These are phyloP conservation scores for Reutealis trisperma DNA, from an alignment of 345 rosid genomes.

Conservation along the genomic window DNA sequence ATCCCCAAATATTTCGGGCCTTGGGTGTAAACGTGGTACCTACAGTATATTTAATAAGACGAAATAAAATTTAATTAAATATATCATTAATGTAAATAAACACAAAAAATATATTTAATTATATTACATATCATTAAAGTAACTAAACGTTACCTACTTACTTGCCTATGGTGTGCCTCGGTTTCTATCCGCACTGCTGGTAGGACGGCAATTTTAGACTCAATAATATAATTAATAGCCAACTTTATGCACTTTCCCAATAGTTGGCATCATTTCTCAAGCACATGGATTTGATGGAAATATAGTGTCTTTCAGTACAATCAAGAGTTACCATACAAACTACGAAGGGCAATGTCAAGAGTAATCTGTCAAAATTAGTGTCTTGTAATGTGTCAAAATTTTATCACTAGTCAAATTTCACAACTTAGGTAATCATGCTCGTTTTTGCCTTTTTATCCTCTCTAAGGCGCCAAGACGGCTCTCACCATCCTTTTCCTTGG, in stretches of 20 bases:
- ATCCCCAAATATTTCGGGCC: neutral
- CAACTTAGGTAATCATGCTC: slow-evolving; percentile 15
- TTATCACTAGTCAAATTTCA: neutral
- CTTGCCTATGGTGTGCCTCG: neutral
- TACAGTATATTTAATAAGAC: too few species aligned
- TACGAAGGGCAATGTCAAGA: neutral
- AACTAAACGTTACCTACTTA: too few species aligned
- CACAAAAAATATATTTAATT: too few species aligned
- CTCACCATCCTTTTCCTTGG: slow-evolving; percentile 39
- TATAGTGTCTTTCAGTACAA: neutral
- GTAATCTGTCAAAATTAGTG: neutral
- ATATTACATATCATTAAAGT: too few species aligned
- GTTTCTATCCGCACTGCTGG: too few species aligned
- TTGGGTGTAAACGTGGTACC: neutral
- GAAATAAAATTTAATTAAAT: too few species aligned
- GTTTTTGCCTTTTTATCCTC: slow-evolving; percentile 74
- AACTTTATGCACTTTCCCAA: too few species aligned
- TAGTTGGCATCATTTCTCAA: too few species aligned
- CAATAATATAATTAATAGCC: too few species aligned
- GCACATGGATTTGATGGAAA: neutral
- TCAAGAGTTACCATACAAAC: slow-evolving; percentile 3
- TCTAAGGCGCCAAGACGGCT: slow-evolving; percentile 75
- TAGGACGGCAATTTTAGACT: too few species aligned
- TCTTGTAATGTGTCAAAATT: neutral
- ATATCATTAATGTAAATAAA: too few species aligned